Conservation (phyloP, 2,329 filamentous ascomycete genomes). For the Cytospora paraplurivora region DNA sequence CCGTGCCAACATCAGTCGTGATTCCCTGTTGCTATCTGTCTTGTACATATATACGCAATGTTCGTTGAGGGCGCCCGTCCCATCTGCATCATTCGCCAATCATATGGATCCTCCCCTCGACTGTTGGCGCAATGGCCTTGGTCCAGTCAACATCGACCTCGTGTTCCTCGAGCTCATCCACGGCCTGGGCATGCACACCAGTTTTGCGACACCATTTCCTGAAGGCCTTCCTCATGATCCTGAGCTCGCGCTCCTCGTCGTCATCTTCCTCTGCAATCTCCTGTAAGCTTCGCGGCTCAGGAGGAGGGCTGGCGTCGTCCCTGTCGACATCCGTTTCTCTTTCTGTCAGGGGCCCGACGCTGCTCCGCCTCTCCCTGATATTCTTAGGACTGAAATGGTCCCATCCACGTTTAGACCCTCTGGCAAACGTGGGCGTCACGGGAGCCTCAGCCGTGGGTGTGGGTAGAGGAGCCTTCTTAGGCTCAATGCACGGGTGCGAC, state of each 20-base stretch:
- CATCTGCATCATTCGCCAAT: slow-evolving; percentile 31
- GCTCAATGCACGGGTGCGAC: slow-evolving; percentile 31
- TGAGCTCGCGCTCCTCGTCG: slow-evolving; percentile 53
- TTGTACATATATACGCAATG: neutral
- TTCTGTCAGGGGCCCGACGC: slow-evolving; percentile 45
- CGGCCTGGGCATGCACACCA: slow-evolving; percentile 57
- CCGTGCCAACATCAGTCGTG: neutral
- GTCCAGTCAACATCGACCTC: slow-evolving; percentile 75
- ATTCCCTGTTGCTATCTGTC: neutral
- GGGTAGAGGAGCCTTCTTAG: slow-evolving; percentile 7
- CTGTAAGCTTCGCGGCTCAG: slow-evolving; percentile 31
- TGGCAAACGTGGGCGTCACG: neutral
- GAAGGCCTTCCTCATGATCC: slow-evolving; percentile 69
- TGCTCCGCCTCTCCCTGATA: slow-evolving; percentile 40
- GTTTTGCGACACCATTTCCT: slow-evolving; percentile 73
- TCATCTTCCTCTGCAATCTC: slow-evolving; percentile 41
- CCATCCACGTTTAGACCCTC: slow-evolving; percentile 37
- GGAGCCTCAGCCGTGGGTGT: slow-evolving; percentile 15
- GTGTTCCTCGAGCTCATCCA: slow-evolving; percentile 58
- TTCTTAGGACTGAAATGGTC: slow-evolving; percentile 42
- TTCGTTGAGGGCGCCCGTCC: neutral
- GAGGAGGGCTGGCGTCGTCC: slow-evolving; percentile 32
- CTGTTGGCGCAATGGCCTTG: slow-evolving; percentile 71
- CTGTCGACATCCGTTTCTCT: slow-evolving; percentile 31
- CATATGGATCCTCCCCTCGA: slow-evolving; percentile 74